Conservation (phyloP, 495 filamentous ascomycete species). For the Annulohypoxylon nitens region DNA sequence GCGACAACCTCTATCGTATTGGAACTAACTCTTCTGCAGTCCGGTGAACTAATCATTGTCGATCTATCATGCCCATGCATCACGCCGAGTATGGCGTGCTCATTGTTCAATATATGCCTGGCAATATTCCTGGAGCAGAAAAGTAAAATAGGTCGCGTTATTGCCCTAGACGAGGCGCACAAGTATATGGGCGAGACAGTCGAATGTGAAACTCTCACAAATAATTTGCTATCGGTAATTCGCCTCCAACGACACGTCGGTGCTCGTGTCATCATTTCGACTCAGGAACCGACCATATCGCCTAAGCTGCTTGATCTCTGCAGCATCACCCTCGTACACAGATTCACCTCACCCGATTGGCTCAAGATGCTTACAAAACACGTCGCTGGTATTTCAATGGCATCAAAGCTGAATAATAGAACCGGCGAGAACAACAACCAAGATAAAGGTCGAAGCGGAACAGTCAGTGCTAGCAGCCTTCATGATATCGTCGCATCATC, state of each 20-base stretch:
- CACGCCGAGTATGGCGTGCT: slow-evolving; percentile 8
- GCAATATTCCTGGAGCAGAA: slow-evolving; percentile 14
- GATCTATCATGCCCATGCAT: slow-evolving; percentile 15
- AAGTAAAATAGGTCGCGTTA: neutral
- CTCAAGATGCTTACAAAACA: slow-evolving; percentile 70
- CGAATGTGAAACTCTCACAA: slow-evolving; percentile 62
- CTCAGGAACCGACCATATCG: slow-evolving; percentile 84
- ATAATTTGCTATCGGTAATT: slow-evolving; percentile 73
- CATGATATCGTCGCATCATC: neutral
- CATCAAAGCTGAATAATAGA: neutral
- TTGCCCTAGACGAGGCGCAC: slow-evolving; percentile 11
- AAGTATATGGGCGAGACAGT: slow-evolving; percentile 13
- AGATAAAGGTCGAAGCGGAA: slow-evolving; percentile 72
- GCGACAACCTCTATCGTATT: neutral
- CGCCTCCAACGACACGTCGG: slow-evolving; percentile 78
- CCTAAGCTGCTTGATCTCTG: slow-evolving; percentile 76
- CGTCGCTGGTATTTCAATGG: slow-evolving; percentile 61
- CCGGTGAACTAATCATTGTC: neutral
- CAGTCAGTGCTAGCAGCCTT: slow-evolving; percentile 49
- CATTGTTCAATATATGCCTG: slow-evolving; percentile 5
- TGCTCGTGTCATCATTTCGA: slow-evolving; percentile 76
- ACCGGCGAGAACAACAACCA: neutral
- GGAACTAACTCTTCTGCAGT: neutral
- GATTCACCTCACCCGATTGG: slow-evolving; percentile 81
- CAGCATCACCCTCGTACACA: slow-evolving; percentile 79